Evolutionary conservation across 768 basidiomycete species (phyloP), one percentile per base, ranked within the genome.

Genomic region (Suillus subluteus): DNA sequence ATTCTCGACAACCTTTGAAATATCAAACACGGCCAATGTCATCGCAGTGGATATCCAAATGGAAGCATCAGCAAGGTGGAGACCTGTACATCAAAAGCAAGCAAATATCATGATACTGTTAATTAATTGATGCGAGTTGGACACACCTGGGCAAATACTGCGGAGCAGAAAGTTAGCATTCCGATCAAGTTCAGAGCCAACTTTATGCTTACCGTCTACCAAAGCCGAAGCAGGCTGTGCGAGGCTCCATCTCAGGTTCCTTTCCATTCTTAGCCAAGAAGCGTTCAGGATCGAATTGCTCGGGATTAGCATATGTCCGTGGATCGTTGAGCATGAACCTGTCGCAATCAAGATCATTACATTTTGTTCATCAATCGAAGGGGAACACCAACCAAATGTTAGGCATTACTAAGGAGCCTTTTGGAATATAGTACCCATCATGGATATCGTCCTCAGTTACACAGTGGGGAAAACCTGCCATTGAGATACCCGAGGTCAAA

Each of bases 241-340:
- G n/a, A 12, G 46, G n/a, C 0, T 48, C 46, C 4, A 1, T 48
- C 46, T 48, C 46, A n/a, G n/a, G n/a, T 2, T 48, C 46, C 46
- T 48, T 48, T 48, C 46, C 46, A n/a, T n/a, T n/a, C 46, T 48
- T 48, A n/a, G 46, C 46, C 11, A 48, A 48, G 46, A 48, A 48
- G 11, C 46, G 46, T n/a, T 48, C 46, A 48, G 46, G 46, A 6
- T 48, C 12, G 46, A 48, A 48, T 48, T 48, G 46, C n/a, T n/a
- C n/a, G n/a, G 46, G 46, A 4, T n/a, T 48, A 12, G 9, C 46
- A 48, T 48, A 48, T 48, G 46, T 48, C 4, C 46, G 46, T 48
- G 46, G 46, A n/a, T 48, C n/a, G 11, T 48, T 48, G n/a, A 48
- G 46, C 46, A 48, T 48, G 46, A n/a, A 48, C 46, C 46, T 48